A percentile compares a stretch with the other conserved stretches of the same genome.
phyloP scores from a whole-genome alignment of 768 basidiomycete genomes.

The Symmetrospora coprosmae region DNA sequence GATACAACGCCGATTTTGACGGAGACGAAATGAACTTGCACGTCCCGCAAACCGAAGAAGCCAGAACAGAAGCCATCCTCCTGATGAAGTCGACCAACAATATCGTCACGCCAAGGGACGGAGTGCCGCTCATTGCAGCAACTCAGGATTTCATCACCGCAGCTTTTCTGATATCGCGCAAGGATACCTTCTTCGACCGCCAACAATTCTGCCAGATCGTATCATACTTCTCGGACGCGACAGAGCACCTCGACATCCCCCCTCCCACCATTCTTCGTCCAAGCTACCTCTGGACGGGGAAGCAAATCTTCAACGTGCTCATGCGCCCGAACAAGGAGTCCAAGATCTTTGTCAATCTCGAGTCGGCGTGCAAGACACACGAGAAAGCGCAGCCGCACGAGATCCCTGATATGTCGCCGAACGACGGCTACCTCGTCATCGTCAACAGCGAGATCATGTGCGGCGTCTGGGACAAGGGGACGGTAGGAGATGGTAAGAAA shows the following conservation, averaged over 20 bases:
- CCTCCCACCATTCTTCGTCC: slow-evolving; percentile 92
- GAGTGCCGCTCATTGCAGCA: slow-evolving; percentile 96
- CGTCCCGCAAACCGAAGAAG: slow-evolving; percentile 97
- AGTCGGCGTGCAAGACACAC: slow-evolving; percentile 77
- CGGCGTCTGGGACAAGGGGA: slow-evolving; percentile 96
- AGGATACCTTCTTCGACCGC: slow-evolving; percentile 84
- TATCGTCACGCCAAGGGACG: slow-evolving; percentile 92
- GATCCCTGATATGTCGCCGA: slow-evolving; percentile 69
- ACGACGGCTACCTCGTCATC: slow-evolving; percentile 94
- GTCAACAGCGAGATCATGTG: slow-evolving; percentile 99
- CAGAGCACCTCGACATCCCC: slow-evolving; percentile 83
- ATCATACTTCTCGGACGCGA: slow-evolving; percentile 81
- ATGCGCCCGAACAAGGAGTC: slow-evolving; percentile 83
- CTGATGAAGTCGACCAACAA: slow-evolving; percentile 96
- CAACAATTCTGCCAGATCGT: slow-evolving; percentile 93
- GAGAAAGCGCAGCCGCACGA: slow-evolving; percentile 40
- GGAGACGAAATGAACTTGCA: slow-evolving; percentile 99
- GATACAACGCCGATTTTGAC: slow-evolving; percentile 95
- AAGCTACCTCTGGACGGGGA: slow-evolving; percentile 85
- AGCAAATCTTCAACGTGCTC: slow-evolving; percentile 92
- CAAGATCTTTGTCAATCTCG: slow-evolving; percentile 79
- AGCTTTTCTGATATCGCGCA: slow-evolving; percentile 81
- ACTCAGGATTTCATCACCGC: slow-evolving; percentile 99
- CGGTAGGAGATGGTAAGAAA: slow-evolving; percentile 95
- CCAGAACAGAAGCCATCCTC: slow-evolving; percentile 86